Base-by-base conservation (phyloP, 306 rosid species). In the Dryas alaskensis region DNA sequence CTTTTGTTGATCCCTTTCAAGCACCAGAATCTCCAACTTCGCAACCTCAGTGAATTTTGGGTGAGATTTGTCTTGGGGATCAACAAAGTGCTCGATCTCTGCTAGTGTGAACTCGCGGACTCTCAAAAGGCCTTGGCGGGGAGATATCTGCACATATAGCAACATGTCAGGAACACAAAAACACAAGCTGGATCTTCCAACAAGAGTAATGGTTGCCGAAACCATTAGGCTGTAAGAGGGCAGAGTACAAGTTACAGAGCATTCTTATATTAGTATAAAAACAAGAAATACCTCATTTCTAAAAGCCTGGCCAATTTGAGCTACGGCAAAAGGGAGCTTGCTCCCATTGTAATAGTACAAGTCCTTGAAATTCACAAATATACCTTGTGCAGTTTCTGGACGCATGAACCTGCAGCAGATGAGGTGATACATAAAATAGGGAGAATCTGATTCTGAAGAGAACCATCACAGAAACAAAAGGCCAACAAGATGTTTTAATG, bases 371-470 rank as follows among this genome's bases (percentile, higher is more conserved):
- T 95, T 95, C 59, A 95, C 98, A 73, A 95, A 95, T 60, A 95
- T 95, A 60, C 99, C 99, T 69, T 95, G 99, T 0, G 99, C 98
- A 59, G 97, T 95, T 70, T 95, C 98, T 10, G 99, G 99, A 11
- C 98, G 90, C 99, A 95, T 84, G 78, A 82, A 92, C 69, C 98
- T 92, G 82, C 80, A 78, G 25, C 50, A 76, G 46, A 70, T 73
- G 25, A 79, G 54, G 67, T 44, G 19, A 48, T 5, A 70, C 4
- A 54, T 43, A 40, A 1, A 70, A 22, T 5, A 51, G 46, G 1
- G 31, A 27, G 5, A 68, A 54, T 3, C 1, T 6, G 22, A 52
- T 17, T 45, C 7, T 19, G 16, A 10, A 2, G 2, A 27, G 31
- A 27, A 27, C 2, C 71, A 63, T 17, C 37, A 63, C 31, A 27